Base-by-base conservation (phyloP, 2,329 filamentous ascomycete genomes). In the Venturia effusa region DNA sequence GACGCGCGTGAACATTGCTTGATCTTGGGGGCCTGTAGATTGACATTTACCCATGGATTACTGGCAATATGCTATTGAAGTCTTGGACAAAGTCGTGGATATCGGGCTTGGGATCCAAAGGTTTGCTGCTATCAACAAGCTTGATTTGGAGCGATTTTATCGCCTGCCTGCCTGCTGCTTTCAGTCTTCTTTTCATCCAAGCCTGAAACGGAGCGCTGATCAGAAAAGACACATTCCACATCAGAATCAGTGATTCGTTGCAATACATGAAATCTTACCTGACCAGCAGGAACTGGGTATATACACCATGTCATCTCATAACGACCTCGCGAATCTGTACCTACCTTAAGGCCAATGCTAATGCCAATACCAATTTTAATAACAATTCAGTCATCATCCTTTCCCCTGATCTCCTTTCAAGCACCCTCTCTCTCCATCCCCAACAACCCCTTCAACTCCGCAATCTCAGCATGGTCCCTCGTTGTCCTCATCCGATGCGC, bases 401-500 rank as follows among this genome's bases (percentile, higher is more conserved):
- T 34, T 34, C 19, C 51, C 30, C 11, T 57, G 7, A 19, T 45
- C 22, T 34, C 30, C 51, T 34, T 24, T 19, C 3, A 17, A 27
- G 6, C 22, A 11, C 41, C 34, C 6, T n/a, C 59, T 17, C 78
- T 60, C 2, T 82, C 78, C 5, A 88, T 69, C 0, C 86, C 86
- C 57, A 91, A 72, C 15, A 89, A 74, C 68, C 83, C 78, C 75
- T 84, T 83, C 64, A 92, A 69, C 72, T 87, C 86, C 0, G 81
- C 80, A 1, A 92, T 79, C 77, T 92, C 89, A 1, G 83, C 83
- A 71, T 95, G 90, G 68, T 92, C 90, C 60, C 90, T 78, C 15
- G 89, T 93, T 64, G 84, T 89, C 71, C 80, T 80, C 90, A 95
- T 95, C 34, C 89, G 81, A 75, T 93, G 89, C 69, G 88, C 92